A percentile compares a stretch with the other conserved stretches of the same genome.
These are phyloP conservation scores for Acorus gramineus DNA, from an alignment of 106 monocot species.

Conservation along the genomic window DNA sequence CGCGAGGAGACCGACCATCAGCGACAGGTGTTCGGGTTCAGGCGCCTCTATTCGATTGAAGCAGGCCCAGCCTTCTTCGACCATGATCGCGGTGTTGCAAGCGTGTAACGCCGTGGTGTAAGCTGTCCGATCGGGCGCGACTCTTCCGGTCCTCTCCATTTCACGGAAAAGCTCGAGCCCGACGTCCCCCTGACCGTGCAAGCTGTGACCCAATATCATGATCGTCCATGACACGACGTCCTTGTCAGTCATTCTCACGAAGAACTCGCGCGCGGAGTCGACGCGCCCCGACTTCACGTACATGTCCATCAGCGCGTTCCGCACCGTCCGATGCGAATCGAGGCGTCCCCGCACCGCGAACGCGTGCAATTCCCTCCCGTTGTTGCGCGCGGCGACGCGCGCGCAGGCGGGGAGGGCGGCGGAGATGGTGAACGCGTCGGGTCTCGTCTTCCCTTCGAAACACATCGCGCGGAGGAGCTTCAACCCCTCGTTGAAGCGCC, in stretches of 20 bases:
- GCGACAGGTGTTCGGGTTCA: conserved; percentile 15
- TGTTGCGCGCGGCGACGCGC: conserved; percentile 27
- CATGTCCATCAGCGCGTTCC: conserved; percentile 58
- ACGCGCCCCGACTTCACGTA: conserved; percentile 44
- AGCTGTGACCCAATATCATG: conserved; percentile 43
- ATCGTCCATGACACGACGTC: conserved; percentile 46
- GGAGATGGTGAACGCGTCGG: conserved; percentile 25
- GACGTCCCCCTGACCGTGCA: conserved; percentile 39
- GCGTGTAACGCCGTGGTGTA: conserved; percentile 34
- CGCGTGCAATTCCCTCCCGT: conserved; percentile 42
- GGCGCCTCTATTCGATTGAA: conserved; percentile 20
- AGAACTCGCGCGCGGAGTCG: conserved; percentile 23
- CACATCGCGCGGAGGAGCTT: conserved; percentile 35
- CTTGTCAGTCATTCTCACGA: conserved; percentile 17
- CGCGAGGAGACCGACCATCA: conserved; percentile 34
- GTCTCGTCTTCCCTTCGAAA: conserved; percentile 1
- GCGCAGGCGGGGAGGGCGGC: conserved; percentile 49
- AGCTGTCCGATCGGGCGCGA: conserved; percentile 6
- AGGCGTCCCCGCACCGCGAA: conserved; percentile 17
- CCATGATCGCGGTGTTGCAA: conserved; percentile 24
- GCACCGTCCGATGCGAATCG: conserved; percentile 4
- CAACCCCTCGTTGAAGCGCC: conserved; percentile 36
- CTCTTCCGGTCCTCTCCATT: conserved; percentile 12
- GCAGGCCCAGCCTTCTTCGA: conserved; percentile 25
- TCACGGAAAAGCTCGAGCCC: conserved; percentile 30